A percentile compares a stretch with the other conserved stretches of the same genome.
phyloP scores from a whole-genome alignment of 2,329 filamentous ascomycete species.

The Phoma sp. region DNA sequence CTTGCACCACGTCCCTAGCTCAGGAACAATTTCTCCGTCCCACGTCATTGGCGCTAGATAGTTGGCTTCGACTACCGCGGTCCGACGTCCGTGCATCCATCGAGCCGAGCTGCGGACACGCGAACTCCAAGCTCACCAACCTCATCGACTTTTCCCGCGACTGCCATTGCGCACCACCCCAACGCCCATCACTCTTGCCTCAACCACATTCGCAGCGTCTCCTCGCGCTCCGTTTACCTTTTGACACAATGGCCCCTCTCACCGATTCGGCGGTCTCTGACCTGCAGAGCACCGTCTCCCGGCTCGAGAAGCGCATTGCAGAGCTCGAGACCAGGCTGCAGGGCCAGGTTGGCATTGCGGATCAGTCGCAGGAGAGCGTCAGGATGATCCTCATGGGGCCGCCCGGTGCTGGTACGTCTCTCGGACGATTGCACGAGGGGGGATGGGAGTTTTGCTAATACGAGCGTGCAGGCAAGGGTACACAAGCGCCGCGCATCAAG shows the following conservation, averaged over 20 bases:
- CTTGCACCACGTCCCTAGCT: constrained; percentile 1
- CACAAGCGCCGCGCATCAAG: constrained; percentile 97
- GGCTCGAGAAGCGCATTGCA: constrained; percentile 85
- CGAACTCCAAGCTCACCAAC: constrained; percentile 18
- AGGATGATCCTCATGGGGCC: constrained; percentile 98
- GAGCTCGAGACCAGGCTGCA: constrained; percentile 78
- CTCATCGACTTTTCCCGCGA: constrained; percentile 22
- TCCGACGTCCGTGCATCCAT: constrained; percentile 16
- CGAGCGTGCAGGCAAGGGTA: constrained; percentile 84
- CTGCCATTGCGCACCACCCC: constrained; percentile 33
- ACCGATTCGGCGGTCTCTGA: constrained; percentile 79
- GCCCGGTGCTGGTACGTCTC: constrained; percentile 85
- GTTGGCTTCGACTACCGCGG: constrained; percentile 3
- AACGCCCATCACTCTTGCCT: constrained; percentile 20
- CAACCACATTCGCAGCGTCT: constrained; percentile 18
- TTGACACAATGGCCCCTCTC: constrained; percentile 78
- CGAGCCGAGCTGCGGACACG: constrained; percentile 19
- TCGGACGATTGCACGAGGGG: neutral
- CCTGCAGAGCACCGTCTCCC: constrained; percentile 82
- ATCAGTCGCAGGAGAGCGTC: constrained; percentile 66
- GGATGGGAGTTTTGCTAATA: constrained; percentile 32
- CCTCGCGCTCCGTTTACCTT: constrained; percentile 20
- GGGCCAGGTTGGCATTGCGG: constrained; percentile 39
- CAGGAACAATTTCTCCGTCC: constrained; percentile 17
- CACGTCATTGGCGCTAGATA: constrained; percentile 19